These are phyloP conservation scores for Hypholoma sublateritium DNA, from an alignment of 768 basidiomycete species.

Conservation along the genomic window DNA sequence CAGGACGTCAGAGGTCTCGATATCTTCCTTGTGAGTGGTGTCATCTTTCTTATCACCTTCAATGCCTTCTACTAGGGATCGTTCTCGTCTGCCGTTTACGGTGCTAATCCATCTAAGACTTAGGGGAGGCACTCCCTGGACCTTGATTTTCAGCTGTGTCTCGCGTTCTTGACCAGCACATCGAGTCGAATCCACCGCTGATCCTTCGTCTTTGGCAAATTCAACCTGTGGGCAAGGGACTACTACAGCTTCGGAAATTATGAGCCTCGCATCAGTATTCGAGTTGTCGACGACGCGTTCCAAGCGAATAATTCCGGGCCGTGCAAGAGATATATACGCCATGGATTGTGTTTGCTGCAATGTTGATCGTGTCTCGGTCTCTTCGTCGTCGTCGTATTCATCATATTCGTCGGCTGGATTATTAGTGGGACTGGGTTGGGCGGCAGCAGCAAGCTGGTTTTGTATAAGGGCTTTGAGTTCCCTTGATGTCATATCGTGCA, in stretches of 20 bases:
- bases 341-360: constrained; percentile 78
- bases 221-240: constrained; percentile 82
- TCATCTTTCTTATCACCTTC: constrained; percentile 49
- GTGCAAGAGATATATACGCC: constrained; percentile 67
- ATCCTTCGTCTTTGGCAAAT: constrained; percentile 48
- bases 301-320: constrained; percentile 74
- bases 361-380: constrained; percentile 32
- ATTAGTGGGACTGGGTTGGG: constrained; percentile 29
- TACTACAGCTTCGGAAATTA: constrained; percentile 62
- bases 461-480: constrained; percentile 71
- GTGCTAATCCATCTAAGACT: constrained; percentile 77
- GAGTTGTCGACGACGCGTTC: constrained; percentile 72
- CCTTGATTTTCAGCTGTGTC: constrained; percentile 58
- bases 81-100: constrained; percentile 63
- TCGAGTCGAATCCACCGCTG: constrained; percentile 43
- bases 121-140: constrained; percentile 74
- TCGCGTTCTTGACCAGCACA: constrained; percentile 70
- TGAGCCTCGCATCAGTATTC: constrained; percentile 72
- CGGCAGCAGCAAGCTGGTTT: constrained; percentile 48
- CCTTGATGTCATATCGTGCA: constrained; percentile 54
- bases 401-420: constrained; percentile 53
- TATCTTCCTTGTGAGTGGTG: background rate
- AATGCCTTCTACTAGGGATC: constrained; percentile 83
- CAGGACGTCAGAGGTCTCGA: constrained; percentile 1
- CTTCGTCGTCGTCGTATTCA: constrained; percentile 53